phyloP scores from a whole-genome alignment of 192 early-diverging fungal species.

The Spizellomyces sp. region DNA sequence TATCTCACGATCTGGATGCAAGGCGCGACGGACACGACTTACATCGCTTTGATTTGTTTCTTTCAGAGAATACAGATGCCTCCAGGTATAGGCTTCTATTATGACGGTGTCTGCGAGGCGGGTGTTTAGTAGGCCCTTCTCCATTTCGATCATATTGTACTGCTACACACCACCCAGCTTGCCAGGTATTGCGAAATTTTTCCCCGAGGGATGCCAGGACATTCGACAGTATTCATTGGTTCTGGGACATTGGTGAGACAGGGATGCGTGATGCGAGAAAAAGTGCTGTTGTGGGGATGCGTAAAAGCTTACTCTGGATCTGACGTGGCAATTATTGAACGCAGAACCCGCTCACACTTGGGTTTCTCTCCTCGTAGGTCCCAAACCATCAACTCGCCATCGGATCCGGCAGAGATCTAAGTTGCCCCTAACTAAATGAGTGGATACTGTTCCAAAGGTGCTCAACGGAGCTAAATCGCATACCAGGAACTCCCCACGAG shows the following conservation, averaged over 20 bases:
- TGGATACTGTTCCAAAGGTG: background rate
- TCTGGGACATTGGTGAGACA: too few species aligned
- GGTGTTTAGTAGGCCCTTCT: too few species aligned
- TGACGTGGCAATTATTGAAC: slow-evolving; percentile 36
- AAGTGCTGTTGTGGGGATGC: too few species aligned
- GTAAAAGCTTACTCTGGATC: slow-evolving; percentile 37
- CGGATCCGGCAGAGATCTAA: slow-evolving; percentile 50
- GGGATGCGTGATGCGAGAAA: too few species aligned
- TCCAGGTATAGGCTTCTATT: slow-evolving; percentile 39
- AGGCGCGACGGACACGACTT: background rate
- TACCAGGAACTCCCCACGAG: slow-evolving; percentile 81
- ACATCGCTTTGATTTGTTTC: slow-evolving; percentile 21
- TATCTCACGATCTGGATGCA: slow-evolving; percentile 16
- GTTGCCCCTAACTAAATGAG: slow-evolving; percentile 14
- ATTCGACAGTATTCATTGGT: slow-evolving; percentile 37
- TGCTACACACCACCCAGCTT: slow-evolving; percentile 3
- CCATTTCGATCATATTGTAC: too few species aligned
- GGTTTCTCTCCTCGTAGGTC: slow-evolving; percentile 54
- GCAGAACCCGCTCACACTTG: slow-evolving; percentile 43
- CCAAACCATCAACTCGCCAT: slow-evolving; percentile 70
- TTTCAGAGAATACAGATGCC: slow-evolving; percentile 13
- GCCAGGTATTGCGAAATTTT: slow-evolving; percentile 62
- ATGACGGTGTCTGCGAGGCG: slow-evolving; percentile 14
- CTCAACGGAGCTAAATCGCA: too few species aligned
- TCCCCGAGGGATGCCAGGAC: slow-evolving; percentile 68